Conservation (phyloP, 768 basidiomycete species). For the Rhodotorula toruloides region DNA sequence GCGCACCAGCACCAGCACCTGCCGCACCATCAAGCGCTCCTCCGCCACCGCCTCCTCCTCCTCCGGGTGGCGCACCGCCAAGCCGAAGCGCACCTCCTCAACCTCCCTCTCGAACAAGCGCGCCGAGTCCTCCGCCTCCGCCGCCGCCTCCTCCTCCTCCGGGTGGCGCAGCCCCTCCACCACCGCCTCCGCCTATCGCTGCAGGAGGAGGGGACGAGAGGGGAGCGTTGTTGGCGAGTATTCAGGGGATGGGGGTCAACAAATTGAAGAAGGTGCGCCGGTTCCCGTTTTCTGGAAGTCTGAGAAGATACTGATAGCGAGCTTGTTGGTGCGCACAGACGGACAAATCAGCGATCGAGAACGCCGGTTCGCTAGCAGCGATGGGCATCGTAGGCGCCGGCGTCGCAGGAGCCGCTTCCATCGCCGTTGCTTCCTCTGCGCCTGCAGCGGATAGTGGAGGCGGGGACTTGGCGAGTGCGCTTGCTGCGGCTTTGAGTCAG, state of each 20-base stretch:
- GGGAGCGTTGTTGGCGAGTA: conserved; percentile 65
- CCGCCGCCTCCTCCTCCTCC: conserved; percentile 24
- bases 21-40: conserved; percentile 16
- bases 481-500: conserved; percentile 74
- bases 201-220: conserved; percentile 55
- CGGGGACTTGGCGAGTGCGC: conserved; percentile 70
- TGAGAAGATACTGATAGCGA: neutral
- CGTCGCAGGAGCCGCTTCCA: conserved; percentile 16
- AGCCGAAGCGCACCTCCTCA: conserved; percentile 49
- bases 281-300: neutral
- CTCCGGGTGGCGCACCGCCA: conserved; percentile 39
- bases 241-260: conserved; percentile 73
- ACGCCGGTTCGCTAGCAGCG: conserved; percentile 21
- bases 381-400: conserved; percentile 16
- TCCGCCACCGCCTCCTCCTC: conserved; percentile 39
- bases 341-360: conserved; percentile 26
- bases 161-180: conserved; percentile 24
- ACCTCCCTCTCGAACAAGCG: neutral
- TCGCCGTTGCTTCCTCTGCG: neutral
- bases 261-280: conserved; percentile 58
- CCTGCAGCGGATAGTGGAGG: conserved; percentile 50
- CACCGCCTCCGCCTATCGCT: conserved; percentile 46
- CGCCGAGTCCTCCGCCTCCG: conserved; percentile 40
- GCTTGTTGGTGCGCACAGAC: neutral
- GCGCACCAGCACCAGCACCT: conserved; percentile 46